These are phyloP conservation scores for Penicillium glabrum DNA, from an alignment of 2,329 filamentous ascomycete genomes.

Conservation along the genomic window DNA sequence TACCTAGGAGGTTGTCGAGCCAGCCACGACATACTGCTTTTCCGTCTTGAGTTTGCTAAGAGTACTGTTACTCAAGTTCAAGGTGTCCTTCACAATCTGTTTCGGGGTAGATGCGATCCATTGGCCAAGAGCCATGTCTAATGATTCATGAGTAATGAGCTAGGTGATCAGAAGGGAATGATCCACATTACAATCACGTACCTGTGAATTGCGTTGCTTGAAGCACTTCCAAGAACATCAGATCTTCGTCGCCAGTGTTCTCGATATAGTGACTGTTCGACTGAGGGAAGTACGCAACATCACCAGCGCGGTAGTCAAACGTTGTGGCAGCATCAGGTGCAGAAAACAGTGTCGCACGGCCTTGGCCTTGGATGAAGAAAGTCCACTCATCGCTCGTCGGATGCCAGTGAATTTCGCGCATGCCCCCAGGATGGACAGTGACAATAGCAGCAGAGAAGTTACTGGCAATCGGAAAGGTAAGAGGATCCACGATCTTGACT, in stretches of 20 bases:
- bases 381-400: constrained; percentile 78
- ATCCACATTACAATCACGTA: constrained; percentile 7
- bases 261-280: constrained; percentile 83
- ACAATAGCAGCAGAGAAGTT: constrained; percentile 72
- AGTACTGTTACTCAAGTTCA: constrained; percentile 45
- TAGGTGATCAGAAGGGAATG: background rate
- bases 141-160: background rate
- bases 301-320: constrained; percentile 73
- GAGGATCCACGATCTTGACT: constrained; percentile 74
- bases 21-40: constrained; percentile 48
- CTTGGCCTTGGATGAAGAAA: constrained; percentile 72
- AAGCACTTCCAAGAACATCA: constrained; percentile 75
- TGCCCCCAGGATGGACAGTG: constrained; percentile 67
- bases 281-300: constrained; percentile 73
- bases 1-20: background rate
- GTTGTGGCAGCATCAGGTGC: constrained; percentile 68
- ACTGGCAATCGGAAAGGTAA: constrained; percentile 71
- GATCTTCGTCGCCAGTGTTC: constrained; percentile 71
- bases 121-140: constrained; percentile 48
- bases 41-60: constrained; percentile 44
- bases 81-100: constrained; percentile 60
- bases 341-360: constrained; percentile 72
- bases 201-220: constrained; percentile 63
- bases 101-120: constrained; percentile 54
- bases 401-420: constrained; percentile 83